Percentiles rank a stretch among this genome's conserved stretches.
Evolutionary conservation across 768 basidiomycete genomes (phyloP).

Genomic region (Boletus barrowsii): DNA sequence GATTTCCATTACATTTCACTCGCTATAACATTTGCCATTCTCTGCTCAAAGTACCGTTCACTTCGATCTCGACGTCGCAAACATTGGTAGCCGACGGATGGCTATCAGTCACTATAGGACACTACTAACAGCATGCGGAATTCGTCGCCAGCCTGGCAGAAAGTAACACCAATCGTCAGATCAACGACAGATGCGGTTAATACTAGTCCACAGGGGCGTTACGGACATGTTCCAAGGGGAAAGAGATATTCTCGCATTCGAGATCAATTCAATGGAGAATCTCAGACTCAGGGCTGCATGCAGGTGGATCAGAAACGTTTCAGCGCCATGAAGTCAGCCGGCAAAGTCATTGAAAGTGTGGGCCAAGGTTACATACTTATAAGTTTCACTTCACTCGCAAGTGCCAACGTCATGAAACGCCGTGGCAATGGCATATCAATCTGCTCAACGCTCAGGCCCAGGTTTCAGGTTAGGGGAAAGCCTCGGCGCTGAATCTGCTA

Average conservation of each 20-base stretch:
- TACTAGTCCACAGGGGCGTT: constrained; percentile 8
- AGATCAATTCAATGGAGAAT: constrained; percentile 19
- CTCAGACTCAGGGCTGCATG: constrained; percentile 23
- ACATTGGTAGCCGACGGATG: constrained; percentile 5
- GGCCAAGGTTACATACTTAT: constrained; percentile 5
- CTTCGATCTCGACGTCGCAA: neutral
- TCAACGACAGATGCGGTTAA: constrained; percentile 4
- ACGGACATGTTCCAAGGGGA: constrained; percentile 17
- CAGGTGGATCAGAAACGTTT: constrained; percentile 27
- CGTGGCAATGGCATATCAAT: neutral
- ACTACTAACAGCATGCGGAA: neutral
- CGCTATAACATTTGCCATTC: no score
- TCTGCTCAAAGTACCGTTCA: neutral
- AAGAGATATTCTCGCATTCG: constrained; percentile 18
- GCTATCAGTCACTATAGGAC: constrained; percentile 1
- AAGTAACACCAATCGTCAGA: constrained; percentile 8
- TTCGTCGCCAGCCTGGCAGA: constrained; percentile 3
- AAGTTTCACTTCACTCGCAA: neutral
- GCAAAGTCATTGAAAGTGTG: constrained; percentile 10
- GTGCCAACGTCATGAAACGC: constrained; percentile 6
- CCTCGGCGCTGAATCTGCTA: neutral
- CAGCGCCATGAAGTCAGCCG: constrained; percentile 15
- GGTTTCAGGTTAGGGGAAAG: neutral
- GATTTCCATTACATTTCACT: no score
- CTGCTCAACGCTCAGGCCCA: neutral